Evolutionary conservation across 2,329 filamentous ascomycete genomes (phyloP).

Genomic region (Cladosporium sp.): DNA sequence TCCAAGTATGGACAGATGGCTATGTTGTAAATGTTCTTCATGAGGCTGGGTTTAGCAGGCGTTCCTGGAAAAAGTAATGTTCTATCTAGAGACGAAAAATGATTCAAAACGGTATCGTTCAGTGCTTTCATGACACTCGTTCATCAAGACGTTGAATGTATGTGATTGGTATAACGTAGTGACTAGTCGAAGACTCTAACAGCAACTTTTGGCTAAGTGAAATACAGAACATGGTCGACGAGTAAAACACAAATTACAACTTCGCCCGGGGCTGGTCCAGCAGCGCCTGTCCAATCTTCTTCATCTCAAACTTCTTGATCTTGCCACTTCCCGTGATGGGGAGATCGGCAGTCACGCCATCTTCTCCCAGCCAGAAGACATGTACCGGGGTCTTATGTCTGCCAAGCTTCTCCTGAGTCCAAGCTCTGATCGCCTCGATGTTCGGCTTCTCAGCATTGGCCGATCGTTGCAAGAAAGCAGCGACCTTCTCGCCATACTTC

Average conservation of each 20-base stretch:
- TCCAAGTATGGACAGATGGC: slow-evolving; percentile 16
- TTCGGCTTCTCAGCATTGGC: slow-evolving; percentile 20
- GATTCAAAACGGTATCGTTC: background rate
- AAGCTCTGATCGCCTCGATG: slow-evolving; percentile 33
- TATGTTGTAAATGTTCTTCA: slow-evolving; percentile 17
- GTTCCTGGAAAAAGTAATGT: background rate
- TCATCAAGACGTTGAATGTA: no score
- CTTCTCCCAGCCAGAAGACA: slow-evolving; percentile 69
- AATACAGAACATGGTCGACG: no score
- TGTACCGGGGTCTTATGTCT: slow-evolving; percentile 58
- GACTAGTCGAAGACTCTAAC: background rate
- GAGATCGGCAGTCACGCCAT: slow-evolving; percentile 31
- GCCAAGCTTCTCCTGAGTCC: slow-evolving; percentile 36
- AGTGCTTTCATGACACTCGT: no score
- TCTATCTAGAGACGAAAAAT: background rate
- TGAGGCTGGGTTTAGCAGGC: background rate
- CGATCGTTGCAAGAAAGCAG: slow-evolving; percentile 32
- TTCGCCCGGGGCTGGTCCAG: slow-evolving; percentile 5
- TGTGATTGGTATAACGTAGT: background rate
- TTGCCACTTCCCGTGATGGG: slow-evolving; percentile 44
- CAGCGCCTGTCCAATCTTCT: slow-evolving; percentile 17
- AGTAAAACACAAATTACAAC: background rate
- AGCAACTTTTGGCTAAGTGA: no score
- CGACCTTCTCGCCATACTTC: slow-evolving; percentile 29
- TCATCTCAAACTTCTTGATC: slow-evolving; percentile 41